Conservation (phyloP, 768 basidiomycete species). For the Tricholoma hemisulphureum region DNA sequence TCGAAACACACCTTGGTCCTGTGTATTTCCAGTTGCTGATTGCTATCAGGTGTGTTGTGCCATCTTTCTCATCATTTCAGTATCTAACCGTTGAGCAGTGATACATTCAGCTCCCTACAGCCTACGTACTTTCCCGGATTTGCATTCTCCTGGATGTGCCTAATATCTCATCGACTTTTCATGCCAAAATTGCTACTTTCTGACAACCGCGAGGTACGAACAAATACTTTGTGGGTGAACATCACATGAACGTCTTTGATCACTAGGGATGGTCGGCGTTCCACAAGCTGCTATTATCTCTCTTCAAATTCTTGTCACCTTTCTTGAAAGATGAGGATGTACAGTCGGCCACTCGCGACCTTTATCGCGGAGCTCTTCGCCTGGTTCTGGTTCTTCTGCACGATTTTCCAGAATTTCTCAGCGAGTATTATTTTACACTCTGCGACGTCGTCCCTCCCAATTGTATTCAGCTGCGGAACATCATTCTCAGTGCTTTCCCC, state of each 20-base stretch:
- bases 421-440: conserved; percentile 94
- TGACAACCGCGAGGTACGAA: conserved; percentile 78
- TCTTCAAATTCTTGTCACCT: conserved; percentile 92
- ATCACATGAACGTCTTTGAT: conserved; percentile 8
- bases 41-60: conserved; percentile 69
- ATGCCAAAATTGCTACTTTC: conserved; percentile 92
- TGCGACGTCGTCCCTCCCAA: conserved; percentile 90
- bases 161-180: conserved; percentile 94
- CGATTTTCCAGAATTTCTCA: conserved; percentile 98
- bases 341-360: conserved; percentile 73
- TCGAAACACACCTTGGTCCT: conserved; percentile 81
- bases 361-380: conserved; percentile 88
- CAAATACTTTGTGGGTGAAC: conserved; percentile 1
- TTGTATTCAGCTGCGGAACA: conserved; percentile 95
- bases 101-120: conserved; percentile 93
- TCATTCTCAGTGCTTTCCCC: conserved; percentile 95
- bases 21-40: conserved; percentile 89
- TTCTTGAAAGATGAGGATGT: conserved; percentile 85
- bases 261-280: conserved; percentile 95
- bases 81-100: conserved; percentile 47
- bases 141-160: conserved; percentile 96
- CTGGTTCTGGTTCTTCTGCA: conserved; percentile 93
- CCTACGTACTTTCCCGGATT: conserved; percentile 97
- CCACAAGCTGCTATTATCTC: conserved; percentile 88
- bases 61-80: conserved; percentile 3